Evolutionary conservation across 2,329 filamentous ascomycete genomes (phyloP), one percentile per base, ranked within the genome.

Genomic region (Cladophialophora yegresii): DNA sequence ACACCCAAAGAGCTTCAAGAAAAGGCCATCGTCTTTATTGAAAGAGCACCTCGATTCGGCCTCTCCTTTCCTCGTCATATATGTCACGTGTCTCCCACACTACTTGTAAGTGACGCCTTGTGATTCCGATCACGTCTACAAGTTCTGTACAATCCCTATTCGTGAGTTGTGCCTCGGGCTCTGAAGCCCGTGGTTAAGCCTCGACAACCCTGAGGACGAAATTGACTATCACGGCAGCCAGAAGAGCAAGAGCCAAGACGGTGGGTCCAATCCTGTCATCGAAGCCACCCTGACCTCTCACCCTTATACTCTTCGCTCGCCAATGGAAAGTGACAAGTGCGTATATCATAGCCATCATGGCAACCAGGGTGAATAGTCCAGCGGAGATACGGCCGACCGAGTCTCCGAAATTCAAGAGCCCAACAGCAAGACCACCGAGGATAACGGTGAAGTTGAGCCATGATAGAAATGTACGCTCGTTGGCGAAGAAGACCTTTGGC

Each of bases 361-460:
- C 92, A 61, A 99, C 93, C 71, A 92, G 82, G 0, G 95, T 98
- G 82, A 99, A 99, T 59, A 97, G 83, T 59, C 91, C 93, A 62
- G 95, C 92, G 67, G 89, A 93, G 78, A 98, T 96, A 77, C 95
- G 95, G 73, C 93, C 93, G 62, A 96, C 87, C 69, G 88, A 88
- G 79, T 99, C 95, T 76, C 95, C 95, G 73, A 99, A 99, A 83
- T 99, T 99, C 74, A 99, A 88, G 76, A 99, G 92, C 72, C 95
- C 95, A 72, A 99, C 91, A 71, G 95, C 93, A 57, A 99, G 88
- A 69, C 95, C 95, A 75, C 95, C 95, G 67, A 99, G 90, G 79
- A 99, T 93, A 75, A 99, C 93, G 77, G 93, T 96, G 84, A 98
- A 98, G 85, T 99, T 99, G 75, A 99, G 91, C 95, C 95, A 99